phyloP scores from a whole-genome alignment of 1,139 yeast species.

The Candida sp. region DNA sequence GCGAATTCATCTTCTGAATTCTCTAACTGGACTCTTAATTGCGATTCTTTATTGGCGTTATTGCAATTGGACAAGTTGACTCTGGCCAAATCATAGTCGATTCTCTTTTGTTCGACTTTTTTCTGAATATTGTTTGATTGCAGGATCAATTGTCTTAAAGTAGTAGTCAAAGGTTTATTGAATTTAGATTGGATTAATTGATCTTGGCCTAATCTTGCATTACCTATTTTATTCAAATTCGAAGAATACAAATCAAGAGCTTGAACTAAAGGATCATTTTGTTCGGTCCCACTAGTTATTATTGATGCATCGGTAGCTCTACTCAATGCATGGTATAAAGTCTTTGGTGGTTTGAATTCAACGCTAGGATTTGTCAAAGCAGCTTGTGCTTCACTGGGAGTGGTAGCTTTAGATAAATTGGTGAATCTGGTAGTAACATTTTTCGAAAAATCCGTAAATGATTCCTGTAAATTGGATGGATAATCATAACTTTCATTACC shows the following conservation, averaged over 20 bases:
- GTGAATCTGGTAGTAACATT: slow-evolving; percentile 63
- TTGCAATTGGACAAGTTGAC: slow-evolving; percentile 60
- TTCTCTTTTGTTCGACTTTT: slow-evolving; percentile 74
- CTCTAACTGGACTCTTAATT: slow-evolving; percentile 75
- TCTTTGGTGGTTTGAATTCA: slow-evolving; percentile 67
- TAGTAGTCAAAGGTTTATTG: slow-evolving; percentile 63
- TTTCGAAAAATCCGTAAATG: slow-evolving; percentile 71
- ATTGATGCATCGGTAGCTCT: slow-evolving; percentile 65
- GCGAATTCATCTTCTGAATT: slow-evolving; percentile 90
- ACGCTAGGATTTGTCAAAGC: slow-evolving; percentile 59
- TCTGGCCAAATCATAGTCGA: slow-evolving; percentile 80
- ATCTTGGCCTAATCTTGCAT: slow-evolving; percentile 83
- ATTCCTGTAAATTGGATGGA: slow-evolving; percentile 74
- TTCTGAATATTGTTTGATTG: slow-evolving; percentile 72
- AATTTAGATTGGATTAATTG: slow-evolving; percentile 66
- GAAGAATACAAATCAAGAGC: slow-evolving; percentile 44
- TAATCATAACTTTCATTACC: slow-evolving; percentile 83
- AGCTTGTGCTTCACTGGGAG: slow-evolving; percentile 82
- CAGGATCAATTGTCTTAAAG: slow-evolving; percentile 60
- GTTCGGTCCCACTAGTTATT: slow-evolving; percentile 41
- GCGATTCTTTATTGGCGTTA: slow-evolving; percentile 72
- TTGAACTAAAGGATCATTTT: slow-evolving; percentile 44
- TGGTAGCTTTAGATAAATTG: slow-evolving; percentile 69
- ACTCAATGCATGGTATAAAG: slow-evolving; percentile 79
- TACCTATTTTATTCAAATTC: slow-evolving; percentile 64